Evolutionary conservation across 2,329 filamentous ascomycete genomes (phyloP).

Genomic region (Colletotrichum tropicale): DNA sequence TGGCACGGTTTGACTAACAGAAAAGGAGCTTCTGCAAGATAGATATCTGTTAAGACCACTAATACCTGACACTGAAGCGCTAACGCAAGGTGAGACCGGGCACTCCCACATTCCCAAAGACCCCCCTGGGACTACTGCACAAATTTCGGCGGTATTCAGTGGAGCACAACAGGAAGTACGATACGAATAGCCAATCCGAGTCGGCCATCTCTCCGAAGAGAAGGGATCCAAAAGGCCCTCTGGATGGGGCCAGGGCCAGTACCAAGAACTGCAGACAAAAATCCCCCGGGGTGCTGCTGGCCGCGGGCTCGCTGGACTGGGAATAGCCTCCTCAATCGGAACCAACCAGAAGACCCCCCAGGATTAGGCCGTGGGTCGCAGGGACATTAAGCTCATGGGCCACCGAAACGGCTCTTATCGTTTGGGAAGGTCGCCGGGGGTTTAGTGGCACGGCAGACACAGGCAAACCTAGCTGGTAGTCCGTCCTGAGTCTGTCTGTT

Average conservation of each 20-base stretch:
- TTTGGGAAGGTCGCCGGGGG: conserved; percentile 7
- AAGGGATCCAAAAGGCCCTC: conserved; percentile 1
- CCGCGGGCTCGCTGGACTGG: not conserved
- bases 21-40: not conserved
- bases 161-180: not conserved
- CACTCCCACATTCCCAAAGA: not conserved
- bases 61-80: not conserved
- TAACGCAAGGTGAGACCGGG: not conserved
- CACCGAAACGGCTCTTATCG: conserved; percentile 16
- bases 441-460: not conserved
- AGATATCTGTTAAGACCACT: not conserved
- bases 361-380: not conserved
- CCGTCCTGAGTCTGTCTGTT: not conserved
- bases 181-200: conserved; percentile 3
- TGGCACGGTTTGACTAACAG: conserved; percentile 4
- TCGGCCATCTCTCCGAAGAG: not conserved
- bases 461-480: not conserved
- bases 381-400: conserved; percentile 19
- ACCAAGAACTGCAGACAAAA: conserved; percentile 22
- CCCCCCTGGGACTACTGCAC: not conserved
- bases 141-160: conserved; percentile 17
- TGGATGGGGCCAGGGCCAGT: not conserved
- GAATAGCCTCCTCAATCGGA: not conserved
- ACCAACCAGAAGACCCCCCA: conserved; percentile 7
- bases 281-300: conserved; percentile 13